Percentiles rank a stretch among this genome's conserved stretches.
phyloP scores from a whole-genome alignment of 305 asterid genomes.

The Plantago coronopus region DNA sequence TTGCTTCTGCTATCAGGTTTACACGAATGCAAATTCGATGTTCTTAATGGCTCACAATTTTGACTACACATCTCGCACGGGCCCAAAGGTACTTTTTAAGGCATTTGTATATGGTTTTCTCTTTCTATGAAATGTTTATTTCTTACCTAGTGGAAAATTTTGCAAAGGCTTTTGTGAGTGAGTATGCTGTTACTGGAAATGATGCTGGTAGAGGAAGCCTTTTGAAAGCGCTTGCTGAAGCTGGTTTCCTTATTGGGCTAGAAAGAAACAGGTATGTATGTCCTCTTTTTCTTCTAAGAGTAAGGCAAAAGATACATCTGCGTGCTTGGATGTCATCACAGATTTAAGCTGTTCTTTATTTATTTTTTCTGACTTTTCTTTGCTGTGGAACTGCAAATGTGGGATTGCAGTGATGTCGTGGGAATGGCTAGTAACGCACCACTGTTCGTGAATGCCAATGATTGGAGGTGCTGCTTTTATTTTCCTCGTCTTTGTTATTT shows the following conservation, averaged over 20 bases:
- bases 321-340: too few relatives aligned
- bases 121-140: neutral
- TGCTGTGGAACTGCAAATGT: conserved; percentile 8
- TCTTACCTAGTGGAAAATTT: neutral
- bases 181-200: conserved; percentile 71
- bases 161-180: conserved; percentile 83
- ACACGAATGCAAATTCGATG: conserved; percentile 55
- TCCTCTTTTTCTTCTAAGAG: too few relatives aligned
- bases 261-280: conserved; percentile 65
- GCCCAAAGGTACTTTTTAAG: conserved; percentile 66
- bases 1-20: conserved; percentile 42
- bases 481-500: too few relatives aligned
- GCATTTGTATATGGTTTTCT: neutral
- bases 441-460: conserved; percentile 68
- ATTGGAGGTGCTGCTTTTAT: conserved; percentile 48
- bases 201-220: conserved; percentile 87
- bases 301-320: too few relatives aligned
- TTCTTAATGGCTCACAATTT: conserved; percentile 62
- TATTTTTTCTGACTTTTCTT: neutral
- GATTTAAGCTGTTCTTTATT: neutral
- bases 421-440: conserved; percentile 97
- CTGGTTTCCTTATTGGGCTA: conserved; percentile 73
- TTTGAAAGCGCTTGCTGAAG: conserved; percentile 81
- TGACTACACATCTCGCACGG: conserved; percentile 54
- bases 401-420: conserved; percentile 59